Conservation (phyloP, 106 monocot species). For the Dendrobium nobile region DNA sequence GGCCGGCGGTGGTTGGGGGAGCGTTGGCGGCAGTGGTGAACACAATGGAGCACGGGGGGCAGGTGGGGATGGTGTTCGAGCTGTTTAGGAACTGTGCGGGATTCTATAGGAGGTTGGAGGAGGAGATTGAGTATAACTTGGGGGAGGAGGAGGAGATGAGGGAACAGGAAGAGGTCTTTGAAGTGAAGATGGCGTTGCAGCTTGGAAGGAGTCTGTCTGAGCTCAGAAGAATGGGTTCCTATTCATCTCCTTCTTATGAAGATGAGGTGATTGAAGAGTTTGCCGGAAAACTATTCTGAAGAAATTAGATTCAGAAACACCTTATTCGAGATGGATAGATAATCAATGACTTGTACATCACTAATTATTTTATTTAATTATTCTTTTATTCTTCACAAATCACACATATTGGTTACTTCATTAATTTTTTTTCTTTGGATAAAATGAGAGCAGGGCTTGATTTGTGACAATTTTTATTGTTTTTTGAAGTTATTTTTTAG, state of each 20-base stretch:
- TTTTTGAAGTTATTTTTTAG: too few species aligned
- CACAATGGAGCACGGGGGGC: slow-evolving; percentile 22
- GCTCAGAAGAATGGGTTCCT: slow-evolving; percentile 28
- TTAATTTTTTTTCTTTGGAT: too few species aligned
- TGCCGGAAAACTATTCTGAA: slow-evolving; percentile 74
- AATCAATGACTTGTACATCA: too few species aligned
- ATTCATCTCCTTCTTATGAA: slow-evolving; percentile 10
- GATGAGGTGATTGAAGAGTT: slow-evolving; percentile 36
- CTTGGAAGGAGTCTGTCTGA: slow-evolving; percentile 66
- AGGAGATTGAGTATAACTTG: slow-evolving; percentile 36
- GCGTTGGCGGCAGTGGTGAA: slow-evolving; percentile 40
- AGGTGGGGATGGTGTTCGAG: slow-evolving; percentile 42
- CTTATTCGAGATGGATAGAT: too few species aligned
- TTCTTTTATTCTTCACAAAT: too few species aligned
- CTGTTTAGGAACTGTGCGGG: slow-evolving; percentile 32
- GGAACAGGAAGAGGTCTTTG: slow-evolving; percentile 67
- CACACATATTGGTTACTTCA: too few species aligned
- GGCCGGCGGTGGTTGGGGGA: slow-evolving; percentile 24
- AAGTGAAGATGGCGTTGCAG: slow-evolving; percentile 57
- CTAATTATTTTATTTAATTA: too few species aligned
- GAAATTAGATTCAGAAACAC: too few species aligned
- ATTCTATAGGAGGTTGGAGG: slow-evolving; percentile 29
- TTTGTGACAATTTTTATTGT: too few species aligned
- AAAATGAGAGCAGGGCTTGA: too few species aligned
- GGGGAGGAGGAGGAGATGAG: slow-evolving; percentile 26